Evolutionary conservation across 345 rosid genomes (phyloP), one percentile per base, ranked within the genome.

Genomic region (Lumnitzera racemosa): DNA sequence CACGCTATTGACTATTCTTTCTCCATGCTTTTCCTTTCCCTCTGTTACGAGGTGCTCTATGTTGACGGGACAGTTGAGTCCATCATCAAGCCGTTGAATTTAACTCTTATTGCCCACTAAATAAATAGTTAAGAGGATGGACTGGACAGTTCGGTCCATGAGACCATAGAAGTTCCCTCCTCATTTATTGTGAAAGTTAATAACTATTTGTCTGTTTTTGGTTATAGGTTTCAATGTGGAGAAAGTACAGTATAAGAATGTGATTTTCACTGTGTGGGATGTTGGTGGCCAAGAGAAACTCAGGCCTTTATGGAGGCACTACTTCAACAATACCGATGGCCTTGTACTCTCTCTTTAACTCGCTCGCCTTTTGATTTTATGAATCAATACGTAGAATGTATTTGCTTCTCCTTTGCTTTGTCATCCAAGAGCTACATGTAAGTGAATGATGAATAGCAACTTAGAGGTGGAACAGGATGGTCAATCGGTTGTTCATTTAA

Each of bases 191-290:
- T 47, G 43, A 56, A 16, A 7, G 47, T 49, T 49, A 49, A 13
- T 49, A 8, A 13, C 20, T 2, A 15, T 5, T 8, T 12, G 53
- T 24, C 49, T 23, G 47, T 15, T 13, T 27, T 20, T 10, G 15
- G 13, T 65, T 57, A 15, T 3, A 41, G 46, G 47, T n/a, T 20
- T 49, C 61, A 41, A 49, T 55, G 99, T 95, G 67, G 99, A 95
- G 94, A 90, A 95, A 78, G 98, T 95, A 49, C 96, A 90, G 82
- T 95, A 95, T 75, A 95, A 95, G 87, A 90, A 95, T 81, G 99
- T 95, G 58, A 61, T 90, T 47, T 94, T 95, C 81, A 95, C 96
- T 15, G 99, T 90, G 58, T 95, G 99, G 99, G 99, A 95, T 67
- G 96, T 90, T 61, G 96, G 99, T 61, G 97, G 99, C 31, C 97